Base-by-base conservation (phyloP, 495 filamentous ascomycete genomes). In the Neurospora sp. region DNA sequence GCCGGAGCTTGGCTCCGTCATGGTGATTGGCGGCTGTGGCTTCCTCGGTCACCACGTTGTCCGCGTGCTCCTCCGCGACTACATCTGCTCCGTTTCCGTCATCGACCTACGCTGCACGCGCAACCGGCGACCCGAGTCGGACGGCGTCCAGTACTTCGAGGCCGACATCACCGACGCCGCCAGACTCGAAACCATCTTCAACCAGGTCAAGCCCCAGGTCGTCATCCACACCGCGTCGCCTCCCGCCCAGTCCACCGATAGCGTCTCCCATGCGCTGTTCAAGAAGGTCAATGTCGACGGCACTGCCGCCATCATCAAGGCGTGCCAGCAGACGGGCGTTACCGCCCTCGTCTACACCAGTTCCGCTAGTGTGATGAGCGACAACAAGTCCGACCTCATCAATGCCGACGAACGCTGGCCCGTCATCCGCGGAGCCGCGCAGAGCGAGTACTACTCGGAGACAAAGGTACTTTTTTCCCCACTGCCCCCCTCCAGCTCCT, bases 181-280 rank as follows among this genome's bases (percentile, higher is more conserved):
- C 69, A 85, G 85, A 70, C 86, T 97, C 77, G 80, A 90, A 70
- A 80, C 82, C 14, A 83, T 96, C 12, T 91, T 98, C 80, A 78
- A 85, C 18, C 87, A 87, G 70, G 84, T 91, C 53, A 90, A 89
- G 81, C 94, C 96, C n/a, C 89, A 93, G 76, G 89, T 96, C 12
- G 91, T 99, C 48, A 96, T 98, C 74, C 94, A 99, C 82, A 98
- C 96, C 12, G 96, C 95, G n/a, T 92, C 91, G 5, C 92, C 93
- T 3, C 83, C 88, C 6, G 84, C 88, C 35, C 84, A 84, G 38
- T 80, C 81, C 69, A 82, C 80, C 68, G 79, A 80, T 72, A 78
- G 73, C 37, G 83, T 86, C 70, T 83, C 83, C 3, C 83, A 88
- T 69, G 90, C 89, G 74, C 74, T 94, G 1, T 91, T 90, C 82